Base-by-base conservation (phyloP, 2,329 filamentous ascomycete genomes). In the Curvularia spicifera region DNA sequence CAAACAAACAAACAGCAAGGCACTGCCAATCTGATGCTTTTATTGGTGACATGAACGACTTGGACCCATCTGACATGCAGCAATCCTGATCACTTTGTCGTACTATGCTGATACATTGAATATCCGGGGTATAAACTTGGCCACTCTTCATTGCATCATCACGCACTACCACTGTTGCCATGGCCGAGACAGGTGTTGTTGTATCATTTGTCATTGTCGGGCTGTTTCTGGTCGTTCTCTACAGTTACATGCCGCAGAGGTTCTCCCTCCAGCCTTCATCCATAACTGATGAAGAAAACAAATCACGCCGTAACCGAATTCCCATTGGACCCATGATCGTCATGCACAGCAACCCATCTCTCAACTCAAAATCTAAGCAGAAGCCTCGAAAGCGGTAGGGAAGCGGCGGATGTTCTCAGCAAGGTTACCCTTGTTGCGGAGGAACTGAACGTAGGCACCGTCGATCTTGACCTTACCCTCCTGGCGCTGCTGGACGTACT, bases 381-480 rank as follows among this genome's bases (percentile, higher is more conserved):
- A 69, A 50, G 64, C 53, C 67, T 77, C 82, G 84, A 96, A 99
- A 78, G 95, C 95, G 66, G 91, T 90, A 74, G 95, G 95, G 91
- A 97, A 99, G 76, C 91, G 88, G 83, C 88, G 89, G 79, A 99
- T 89, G 89, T 99, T 99, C 73, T 90, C 73, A 79, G 85, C 87
- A 71, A 99, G 84, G 76, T 83, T 85, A 76, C 95, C 95, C 84
- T 96, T 89, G 87, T 96, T 96, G 84, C 87, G 87, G 76, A 98
- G 89, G 91, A 99, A 99, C 87, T 99, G 93, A 75, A 99, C 95
- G 85, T 99, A 99, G 76, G 95, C 95, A 89, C 95, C 95, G 77
- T 99, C 95, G 75, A 96, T 90, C 87, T 94, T 91, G 84, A 99
- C 89, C 80, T 88, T 89, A 80, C 95, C 95, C 77, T 89, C 90